Percentiles rank a stretch among this genome's conserved stretches.
Conservation (phyloP, 768 basidiomycete species). For the Termitomyces sp. region DNA sequence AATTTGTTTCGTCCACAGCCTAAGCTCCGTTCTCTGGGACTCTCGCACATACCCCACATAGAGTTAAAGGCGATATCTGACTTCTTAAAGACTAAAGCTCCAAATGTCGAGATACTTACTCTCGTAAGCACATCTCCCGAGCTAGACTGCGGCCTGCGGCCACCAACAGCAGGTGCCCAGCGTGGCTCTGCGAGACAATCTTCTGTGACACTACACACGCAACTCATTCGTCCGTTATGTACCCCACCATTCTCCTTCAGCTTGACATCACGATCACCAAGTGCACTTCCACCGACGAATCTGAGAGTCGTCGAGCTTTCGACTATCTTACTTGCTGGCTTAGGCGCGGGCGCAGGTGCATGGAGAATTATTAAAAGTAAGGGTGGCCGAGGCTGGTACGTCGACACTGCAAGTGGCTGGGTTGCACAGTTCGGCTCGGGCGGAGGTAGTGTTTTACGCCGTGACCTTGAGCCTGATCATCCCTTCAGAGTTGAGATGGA, state of each 20-base stretch:
- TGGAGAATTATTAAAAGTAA: slow-evolving; percentile 93
- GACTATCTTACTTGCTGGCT: slow-evolving; percentile 59
- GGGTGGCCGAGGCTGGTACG: slow-evolving; percentile 94
- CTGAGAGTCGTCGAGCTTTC: slow-evolving; percentile 88
- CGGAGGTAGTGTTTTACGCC: slow-evolving; percentile 44
- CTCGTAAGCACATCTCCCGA: slow-evolving; percentile 75
- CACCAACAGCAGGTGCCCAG: slow-evolving; percentile 25
- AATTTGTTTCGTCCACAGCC: slow-evolving; percentile 61
- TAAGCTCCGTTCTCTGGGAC: slow-evolving; percentile 80
- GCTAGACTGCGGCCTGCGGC: slow-evolving; percentile 53
- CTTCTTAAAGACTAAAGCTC: slow-evolving; percentile 67
- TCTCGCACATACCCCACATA: slow-evolving; percentile 80
- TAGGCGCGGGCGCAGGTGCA: slow-evolving; percentile 76
- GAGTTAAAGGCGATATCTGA: slow-evolving; percentile 59
- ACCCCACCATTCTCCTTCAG: slow-evolving; percentile 74
- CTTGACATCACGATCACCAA: slow-evolving; percentile 27
- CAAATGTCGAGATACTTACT: slow-evolving; percentile 83
- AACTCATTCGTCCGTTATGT: slow-evolving; percentile 78
- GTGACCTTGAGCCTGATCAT: slow-evolving; percentile 60
- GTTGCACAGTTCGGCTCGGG: slow-evolving; percentile 39
- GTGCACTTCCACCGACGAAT: slow-evolving; percentile 53
- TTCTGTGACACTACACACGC: slow-evolving; percentile 71
- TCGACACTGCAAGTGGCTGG: slow-evolving; percentile 87
- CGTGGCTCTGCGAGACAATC: slow-evolving; percentile 60
- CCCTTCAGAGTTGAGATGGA: slow-evolving; percentile 70